A percentile compares a stretch with the other conserved stretches of the same genome.
These are phyloP conservation scores for Acacia melanoxylon DNA, from an alignment of 306 rosid genomes.

Conservation along the genomic window DNA sequence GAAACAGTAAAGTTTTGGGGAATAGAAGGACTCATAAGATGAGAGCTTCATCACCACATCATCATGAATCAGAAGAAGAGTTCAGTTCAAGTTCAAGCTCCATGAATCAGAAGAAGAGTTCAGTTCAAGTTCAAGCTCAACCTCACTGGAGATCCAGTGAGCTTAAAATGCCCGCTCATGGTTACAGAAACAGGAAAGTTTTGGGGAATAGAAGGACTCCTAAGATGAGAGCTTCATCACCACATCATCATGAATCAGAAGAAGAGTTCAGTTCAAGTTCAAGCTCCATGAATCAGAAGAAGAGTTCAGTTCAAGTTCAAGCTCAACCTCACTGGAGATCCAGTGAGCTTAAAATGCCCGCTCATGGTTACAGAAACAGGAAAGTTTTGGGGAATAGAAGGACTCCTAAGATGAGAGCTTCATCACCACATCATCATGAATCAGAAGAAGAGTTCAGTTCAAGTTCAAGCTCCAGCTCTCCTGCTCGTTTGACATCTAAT, in stretches of 20 bases:
- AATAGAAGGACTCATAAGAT: slow-evolving; percentile 24
- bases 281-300: no score
- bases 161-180: slow-evolving; percentile 28
- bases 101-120: no score
- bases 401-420: slow-evolving; percentile 16
- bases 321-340: slow-evolving; percentile 44
- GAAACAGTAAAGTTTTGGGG: slow-evolving; percentile 1
- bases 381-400: slow-evolving; percentile 13
- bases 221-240: slow-evolving; percentile 7
- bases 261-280: slow-evolving; percentile 37
- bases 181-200: slow-evolving; percentile 12
- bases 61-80: slow-evolving; percentile 33
- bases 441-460: slow-evolving; percentile 37
- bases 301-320: no score
- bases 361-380: slow-evolving; percentile 30
- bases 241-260: slow-evolving; percentile 24
- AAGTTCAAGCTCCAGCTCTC: slow-evolving; percentile 30
- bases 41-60: slow-evolving; percentile 2
- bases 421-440: slow-evolving; percentile 16
- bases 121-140: slow-evolving; percentile 36
- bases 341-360: slow-evolving; percentile 25
- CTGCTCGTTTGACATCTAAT: slow-evolving; percentile 42
- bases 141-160: slow-evolving; percentile 41
- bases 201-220: slow-evolving; percentile 21
- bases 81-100: slow-evolving; percentile 26